These are phyloP conservation scores for Keqinozyma sinolaborantium DNA, from an alignment of 1,139 yeast species.

Conservation along the genomic window DNA sequence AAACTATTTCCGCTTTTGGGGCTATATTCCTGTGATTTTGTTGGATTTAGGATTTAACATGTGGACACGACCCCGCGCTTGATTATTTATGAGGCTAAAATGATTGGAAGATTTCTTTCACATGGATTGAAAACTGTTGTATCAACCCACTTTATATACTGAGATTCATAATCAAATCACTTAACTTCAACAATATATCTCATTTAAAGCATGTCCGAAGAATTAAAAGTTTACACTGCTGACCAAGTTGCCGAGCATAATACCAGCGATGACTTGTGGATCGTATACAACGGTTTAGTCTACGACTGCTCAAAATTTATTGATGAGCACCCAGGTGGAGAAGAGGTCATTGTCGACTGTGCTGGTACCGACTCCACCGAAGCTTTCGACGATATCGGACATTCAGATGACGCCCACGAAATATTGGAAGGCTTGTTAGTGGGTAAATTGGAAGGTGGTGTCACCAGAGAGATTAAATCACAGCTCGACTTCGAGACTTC, in stretches of 20 bases:
- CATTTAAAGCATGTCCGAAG: conserved; percentile 6
- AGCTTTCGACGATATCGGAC: conserved; percentile 95
- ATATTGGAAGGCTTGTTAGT: conserved; percentile 63
- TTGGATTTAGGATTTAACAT: too few species aligned
- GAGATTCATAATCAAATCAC: too few species aligned
- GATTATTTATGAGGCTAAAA: conserved; percentile 5
- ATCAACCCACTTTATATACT: too few species aligned
- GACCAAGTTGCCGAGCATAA: conserved; percentile 81
- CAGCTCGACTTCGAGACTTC: conserved; percentile 22
- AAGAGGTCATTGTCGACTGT: conserved; percentile 86
- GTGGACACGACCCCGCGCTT: conserved; percentile 2
- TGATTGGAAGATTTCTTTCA: conserved; percentile 7
- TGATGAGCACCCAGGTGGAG: conserved; percentile 98
- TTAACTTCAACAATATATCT: too few species aligned
- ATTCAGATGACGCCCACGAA: conserved; percentile 92
- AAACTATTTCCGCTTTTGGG: not conserved
- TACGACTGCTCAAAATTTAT: conserved; percentile 80
- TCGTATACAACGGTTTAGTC: conserved; percentile 86
- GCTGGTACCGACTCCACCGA: conserved; percentile 95
- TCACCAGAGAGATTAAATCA: conserved; percentile 23
- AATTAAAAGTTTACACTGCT: conserved; percentile 15
- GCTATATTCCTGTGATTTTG: conserved; percentile 1
- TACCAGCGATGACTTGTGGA: conserved; percentile 79
- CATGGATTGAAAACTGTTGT: conserved; percentile 5
- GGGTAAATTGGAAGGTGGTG: conserved; percentile 56